Conservation (phyloP, 495 filamentous ascomycete genomes). For the Neurospora terricola region DNA sequence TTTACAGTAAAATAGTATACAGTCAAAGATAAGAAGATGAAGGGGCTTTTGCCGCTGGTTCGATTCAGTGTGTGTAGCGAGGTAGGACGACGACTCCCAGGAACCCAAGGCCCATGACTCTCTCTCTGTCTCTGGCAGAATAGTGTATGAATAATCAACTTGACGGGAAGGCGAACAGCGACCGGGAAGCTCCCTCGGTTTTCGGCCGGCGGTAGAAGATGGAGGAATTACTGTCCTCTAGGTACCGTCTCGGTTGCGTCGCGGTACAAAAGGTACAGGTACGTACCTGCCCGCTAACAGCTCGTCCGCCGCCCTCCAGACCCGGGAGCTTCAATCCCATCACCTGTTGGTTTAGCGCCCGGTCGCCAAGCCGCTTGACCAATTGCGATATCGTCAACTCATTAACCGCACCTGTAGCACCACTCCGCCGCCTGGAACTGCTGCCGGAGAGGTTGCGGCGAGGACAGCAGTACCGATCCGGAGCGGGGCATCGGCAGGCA, state of each 20-base stretch:
- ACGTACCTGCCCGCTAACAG: neutral
- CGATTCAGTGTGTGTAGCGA: neutral
- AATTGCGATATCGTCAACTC: neutral
- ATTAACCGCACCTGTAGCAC: neutral
- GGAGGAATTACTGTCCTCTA: neutral
- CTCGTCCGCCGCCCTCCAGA: neutral
- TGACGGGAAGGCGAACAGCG: neutral
- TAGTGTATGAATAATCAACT: neutral
- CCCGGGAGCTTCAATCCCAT: neutral
- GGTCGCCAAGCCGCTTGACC: neutral
- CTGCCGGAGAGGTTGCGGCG: neutral
- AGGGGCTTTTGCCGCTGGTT: neutral
- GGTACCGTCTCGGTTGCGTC: neutral
- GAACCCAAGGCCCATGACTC: neutral
- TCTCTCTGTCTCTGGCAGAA: neutral
- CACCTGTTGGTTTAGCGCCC: neutral
- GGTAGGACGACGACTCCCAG: neutral
- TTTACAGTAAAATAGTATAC: neutral
- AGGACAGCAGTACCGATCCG: neutral
- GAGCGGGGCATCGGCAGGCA: neutral
- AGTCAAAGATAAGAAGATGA: neutral
- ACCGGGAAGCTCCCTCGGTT: neutral
- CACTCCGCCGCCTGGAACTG: neutral
- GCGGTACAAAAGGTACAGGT: neutral
- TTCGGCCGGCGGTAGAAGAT: neutral